Base-by-base conservation (phyloP, 2,329 filamentous ascomycete species). In the Trichoderma citrinoviride region DNA sequence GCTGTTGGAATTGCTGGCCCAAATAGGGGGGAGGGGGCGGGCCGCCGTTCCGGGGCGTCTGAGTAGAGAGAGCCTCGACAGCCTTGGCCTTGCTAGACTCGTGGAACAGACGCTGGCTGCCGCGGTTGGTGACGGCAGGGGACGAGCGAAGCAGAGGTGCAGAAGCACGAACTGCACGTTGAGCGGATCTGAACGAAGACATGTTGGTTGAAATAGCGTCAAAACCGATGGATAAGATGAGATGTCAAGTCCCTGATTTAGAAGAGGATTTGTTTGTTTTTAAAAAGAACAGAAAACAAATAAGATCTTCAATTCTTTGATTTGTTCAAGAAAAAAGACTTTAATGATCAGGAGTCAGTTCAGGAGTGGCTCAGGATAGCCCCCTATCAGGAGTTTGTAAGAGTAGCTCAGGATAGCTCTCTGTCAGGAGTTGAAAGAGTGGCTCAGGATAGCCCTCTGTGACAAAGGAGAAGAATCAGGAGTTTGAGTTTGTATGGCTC, bases 401-500 rank as follows among this genome's bases (percentile, higher is more conserved):
- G 65, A 67, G 65, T 57, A 62, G 60, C 68, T 68, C 67, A 68
- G 67, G 67, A 68, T 68, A 68, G 67, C 67, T 66, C 67, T 66
- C 66, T 67, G 61, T 61, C 55, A 56, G 53, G 66, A 67, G 57
- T 55, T 40, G 41, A 50, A 58, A 63, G 64, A 65, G 64, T 63
- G 56, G 66, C 66, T 67, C 66, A 67, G 66, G 66, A 66, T 67
- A 67, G 66, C 66, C 33, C 66, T 62, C 65, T 63, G 52, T 61
- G 47, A 65, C 23, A 65, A 58, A 57, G 47, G 27, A 53, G 47
- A 62, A 52, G 33, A 37, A 55, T 64, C 53, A 57, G 58, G 55
- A 61, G 50, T 33, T 63, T 66, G 64, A 66, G 64, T 66, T 58
- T 57, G 25, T 66, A 66, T 60, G 60, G 66, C 66, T 67, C 66